Percentiles rank a stretch among this genome's conserved stretches.
Conservation (phyloP, 1,139 yeast species). For the Sugiyamaella japonica region DNA sequence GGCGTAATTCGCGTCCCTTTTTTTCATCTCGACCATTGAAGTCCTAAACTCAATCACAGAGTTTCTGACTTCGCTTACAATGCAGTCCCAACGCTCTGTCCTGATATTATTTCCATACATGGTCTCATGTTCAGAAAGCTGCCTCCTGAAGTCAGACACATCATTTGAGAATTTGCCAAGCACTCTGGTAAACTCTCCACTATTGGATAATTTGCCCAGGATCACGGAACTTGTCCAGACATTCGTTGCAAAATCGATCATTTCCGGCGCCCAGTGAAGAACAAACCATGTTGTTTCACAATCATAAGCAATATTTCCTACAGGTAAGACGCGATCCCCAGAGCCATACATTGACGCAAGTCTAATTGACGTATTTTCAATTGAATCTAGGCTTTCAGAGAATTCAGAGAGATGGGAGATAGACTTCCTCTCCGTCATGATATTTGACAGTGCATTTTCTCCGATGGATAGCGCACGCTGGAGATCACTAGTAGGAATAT, state of each 20-base stretch:
- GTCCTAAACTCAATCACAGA: not conserved
- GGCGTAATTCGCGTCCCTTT: conserved; percentile 1
- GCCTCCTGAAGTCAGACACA: conserved; percentile 9
- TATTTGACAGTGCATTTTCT: conserved; percentile 64
- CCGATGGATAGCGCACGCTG: conserved; percentile 77
- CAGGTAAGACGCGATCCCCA: conserved; percentile 3
- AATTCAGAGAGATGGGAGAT: not conserved
- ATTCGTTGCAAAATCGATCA: conserved; percentile 21
- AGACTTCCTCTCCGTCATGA: conserved; percentile 23
- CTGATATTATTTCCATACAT: conserved; percentile 10
- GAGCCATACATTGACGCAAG: not conserved
- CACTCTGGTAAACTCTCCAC: not conserved
- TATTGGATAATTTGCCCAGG: conserved; percentile 1
- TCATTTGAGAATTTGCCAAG: conserved; percentile 5
- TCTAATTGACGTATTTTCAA: conserved; percentile 1
- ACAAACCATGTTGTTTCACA: conserved; percentile 2
- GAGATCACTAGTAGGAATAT: conserved; percentile 72
- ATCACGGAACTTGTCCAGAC: conserved; percentile 12
- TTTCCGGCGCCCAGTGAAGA: conserved; percentile 27
- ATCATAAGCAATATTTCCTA: not conserved
- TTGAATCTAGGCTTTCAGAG: not conserved
- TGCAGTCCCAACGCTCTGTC: conserved; percentile 5
- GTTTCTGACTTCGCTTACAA: not conserved
- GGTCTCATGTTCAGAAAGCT: conserved; percentile 5
- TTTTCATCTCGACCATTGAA: not conserved